Base-by-base conservation (phyloP, 768 basidiomycete species). In the Leccinum sublutescens region DNA sequence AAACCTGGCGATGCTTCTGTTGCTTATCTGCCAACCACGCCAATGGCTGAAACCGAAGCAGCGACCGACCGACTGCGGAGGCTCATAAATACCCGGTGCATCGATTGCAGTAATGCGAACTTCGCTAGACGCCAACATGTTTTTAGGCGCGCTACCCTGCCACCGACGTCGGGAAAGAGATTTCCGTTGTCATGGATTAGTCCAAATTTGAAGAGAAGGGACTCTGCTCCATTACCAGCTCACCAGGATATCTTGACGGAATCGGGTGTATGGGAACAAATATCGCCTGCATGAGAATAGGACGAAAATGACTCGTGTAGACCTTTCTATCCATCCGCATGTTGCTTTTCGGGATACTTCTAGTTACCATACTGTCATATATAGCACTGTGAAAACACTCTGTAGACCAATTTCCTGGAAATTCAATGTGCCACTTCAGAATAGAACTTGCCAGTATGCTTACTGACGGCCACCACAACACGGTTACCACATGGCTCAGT, bases 201-300 rank as follows among this genome's bases (percentile, higher is more conserved):
- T 43, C 21, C 50, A 40, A 34, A 12, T 34, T 21, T 2, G 49
- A 38, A 12, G n/a, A 23, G 14, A 2, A 48, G 29, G 25, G n/a
- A 11, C 19, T 57, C 62, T 19, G 23, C 11, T 3, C 10, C 34
- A 3, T 33, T 9, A 11, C 11, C 25, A 15, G 19, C 19, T 3
- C 54, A 56, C 15, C 55, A 55, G 27, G 69, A 69, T 19, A 10
- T 58, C 51, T 50, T 71, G 55, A 71, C 69, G 51, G 33, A 52
- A 50, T 64, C 60, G 64, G 62, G 62, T 10, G 58, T 69, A 49
- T 69, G 69, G 68, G 56, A 66, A 15, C 60, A 62, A 11, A 36
- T 63, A 11, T 15, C 53, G n/a, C 52, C 21, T 38, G 60, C 36
- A 15, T 38, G 7, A 38, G 7, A 38, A 34, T 34, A 34, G 33